A percentile compares a stretch with the other conserved stretches of the same genome.
phyloP scores from a whole-genome alignment of 2,329 filamentous ascomycete species.

The Neoscytalidium dimidiatum region DNA sequence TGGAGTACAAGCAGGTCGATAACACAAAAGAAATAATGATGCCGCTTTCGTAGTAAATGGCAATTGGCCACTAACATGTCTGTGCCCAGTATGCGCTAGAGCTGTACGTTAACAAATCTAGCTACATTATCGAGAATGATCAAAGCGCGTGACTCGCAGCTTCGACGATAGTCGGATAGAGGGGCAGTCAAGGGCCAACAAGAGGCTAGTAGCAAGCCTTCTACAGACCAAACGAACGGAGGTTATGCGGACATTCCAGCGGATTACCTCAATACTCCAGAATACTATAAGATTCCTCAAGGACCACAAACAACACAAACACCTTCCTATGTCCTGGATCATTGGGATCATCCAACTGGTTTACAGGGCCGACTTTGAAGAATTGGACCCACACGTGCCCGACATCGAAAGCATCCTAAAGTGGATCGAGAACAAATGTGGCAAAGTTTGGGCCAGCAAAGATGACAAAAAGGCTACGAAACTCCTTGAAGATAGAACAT shows the following conservation, averaged over 20 bases:
- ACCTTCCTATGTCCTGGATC: background rate
- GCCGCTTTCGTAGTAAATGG: background rate
- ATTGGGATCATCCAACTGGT: background rate
- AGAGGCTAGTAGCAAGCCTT: too few species aligned
- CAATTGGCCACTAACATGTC: background rate
- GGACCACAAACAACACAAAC: background rate
- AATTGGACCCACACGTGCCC: background rate
- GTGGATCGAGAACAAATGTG: background rate
- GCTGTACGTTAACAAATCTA: background rate
- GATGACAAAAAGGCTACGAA: background rate
- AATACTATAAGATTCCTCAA: background rate
- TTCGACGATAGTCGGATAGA: too few species aligned
- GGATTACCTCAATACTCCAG: background rate
- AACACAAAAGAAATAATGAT: background rate
- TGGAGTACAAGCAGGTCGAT: background rate
- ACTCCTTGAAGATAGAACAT: too few species aligned
- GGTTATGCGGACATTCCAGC: background rate
- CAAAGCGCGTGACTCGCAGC: background rate
- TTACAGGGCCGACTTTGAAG: background rate
- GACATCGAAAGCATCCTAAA: background rate
- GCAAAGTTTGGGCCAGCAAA: background rate
- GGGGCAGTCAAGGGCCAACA: too few species aligned
- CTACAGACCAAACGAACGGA: background rate
- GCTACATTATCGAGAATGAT: background rate
- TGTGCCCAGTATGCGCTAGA: background rate